phyloP scores from a whole-genome alignment of 768 basidiomycete species.

The Termitomyces sp. region DNA sequence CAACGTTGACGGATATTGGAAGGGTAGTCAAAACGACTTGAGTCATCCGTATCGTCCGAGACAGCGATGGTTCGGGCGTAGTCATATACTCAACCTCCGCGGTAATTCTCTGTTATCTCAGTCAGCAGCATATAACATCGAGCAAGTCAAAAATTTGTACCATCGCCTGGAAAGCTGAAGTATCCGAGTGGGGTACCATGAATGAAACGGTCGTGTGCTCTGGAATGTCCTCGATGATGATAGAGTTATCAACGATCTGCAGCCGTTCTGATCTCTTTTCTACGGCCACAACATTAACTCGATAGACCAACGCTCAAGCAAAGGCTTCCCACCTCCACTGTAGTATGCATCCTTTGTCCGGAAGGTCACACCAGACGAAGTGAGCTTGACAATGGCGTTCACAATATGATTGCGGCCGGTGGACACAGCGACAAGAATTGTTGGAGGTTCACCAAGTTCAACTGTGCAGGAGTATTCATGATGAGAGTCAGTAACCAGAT shows the following conservation, averaged over 20 bases:
- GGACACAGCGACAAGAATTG: constrained; percentile 53
- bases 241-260: constrained; percentile 37
- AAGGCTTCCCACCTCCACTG: constrained; percentile 30
- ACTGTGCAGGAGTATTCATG: constrained; percentile 38
- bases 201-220: constrained; percentile 46
- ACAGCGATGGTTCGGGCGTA: constrained; percentile 44
- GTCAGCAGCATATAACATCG: constrained; percentile 4
- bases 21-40: constrained; percentile 65
- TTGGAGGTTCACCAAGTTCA: constrained; percentile 59
- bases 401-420: constrained; percentile 70
- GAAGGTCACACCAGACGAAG: constrained; percentile 56
- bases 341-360: constrained; percentile 40
- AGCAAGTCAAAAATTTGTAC: constrained; percentile 34
- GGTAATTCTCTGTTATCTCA: constrained; percentile 56
- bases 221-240: constrained; percentile 49
- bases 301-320: not conserved
- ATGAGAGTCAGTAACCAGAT: not conserved
- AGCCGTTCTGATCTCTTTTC: constrained; percentile 26
- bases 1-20: constrained; percentile 90
- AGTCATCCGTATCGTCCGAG: constrained; percentile 53
- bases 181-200: constrained; percentile 65
- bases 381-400: constrained; percentile 51
- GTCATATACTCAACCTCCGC: constrained; percentile 71
- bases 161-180: constrained; percentile 57
- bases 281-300: constrained; percentile 8